Percentiles rank a stretch among this genome's conserved stretches.
These are phyloP conservation scores for Zychaea mexicana DNA, from an alignment of 371 early-diverging fungal genomes.

Conservation along the genomic window DNA sequence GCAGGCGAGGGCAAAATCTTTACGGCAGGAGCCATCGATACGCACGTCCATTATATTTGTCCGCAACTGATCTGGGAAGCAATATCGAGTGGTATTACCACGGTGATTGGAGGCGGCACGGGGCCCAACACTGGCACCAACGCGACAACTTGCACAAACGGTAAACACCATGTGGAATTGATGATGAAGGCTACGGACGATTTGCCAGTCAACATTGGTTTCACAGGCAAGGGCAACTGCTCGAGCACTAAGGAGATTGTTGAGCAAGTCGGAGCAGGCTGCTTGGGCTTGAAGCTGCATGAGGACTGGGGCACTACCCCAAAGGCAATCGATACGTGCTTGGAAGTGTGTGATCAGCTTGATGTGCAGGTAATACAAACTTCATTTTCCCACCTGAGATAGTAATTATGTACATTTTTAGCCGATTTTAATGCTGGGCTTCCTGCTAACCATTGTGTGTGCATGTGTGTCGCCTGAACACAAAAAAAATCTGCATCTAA, in stretches of 20 bases:
- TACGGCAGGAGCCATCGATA: conserved; percentile 91
- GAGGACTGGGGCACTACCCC: conserved; percentile 97
- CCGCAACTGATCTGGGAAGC: conserved; percentile 86
- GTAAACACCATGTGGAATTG: conserved; percentile 74
- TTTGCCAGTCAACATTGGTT: conserved; percentile 87
- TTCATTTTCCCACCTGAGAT: conserved; percentile 20
- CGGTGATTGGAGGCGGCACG: conserved; percentile 93
- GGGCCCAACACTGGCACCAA: conserved; percentile 94
- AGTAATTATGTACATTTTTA: too few species aligned
- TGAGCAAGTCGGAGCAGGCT: conserved; percentile 88
- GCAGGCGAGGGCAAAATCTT: conserved; percentile 90
- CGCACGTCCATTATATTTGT: conserved; percentile 93
- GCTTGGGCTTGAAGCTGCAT: conserved; percentile 90
- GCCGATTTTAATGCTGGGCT: too few species aligned
- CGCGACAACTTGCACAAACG: conserved; percentile 94
- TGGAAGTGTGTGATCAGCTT: conserved; percentile 81
- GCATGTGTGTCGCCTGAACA: background rate
- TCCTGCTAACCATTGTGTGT: too few species aligned
- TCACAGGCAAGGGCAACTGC: conserved; percentile 94
- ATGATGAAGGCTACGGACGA: conserved; percentile 90
- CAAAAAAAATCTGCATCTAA: conserved; percentile 8
- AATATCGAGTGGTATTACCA: conserved; percentile 84
- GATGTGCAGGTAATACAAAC: conserved; percentile 70
- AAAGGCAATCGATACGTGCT: conserved; percentile 87
- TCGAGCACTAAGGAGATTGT: conserved; percentile 63